Evolutionary conservation across 495 filamentous ascomycete genomes (phyloP).

Genomic region (Trichoderma asperelloides): DNA sequence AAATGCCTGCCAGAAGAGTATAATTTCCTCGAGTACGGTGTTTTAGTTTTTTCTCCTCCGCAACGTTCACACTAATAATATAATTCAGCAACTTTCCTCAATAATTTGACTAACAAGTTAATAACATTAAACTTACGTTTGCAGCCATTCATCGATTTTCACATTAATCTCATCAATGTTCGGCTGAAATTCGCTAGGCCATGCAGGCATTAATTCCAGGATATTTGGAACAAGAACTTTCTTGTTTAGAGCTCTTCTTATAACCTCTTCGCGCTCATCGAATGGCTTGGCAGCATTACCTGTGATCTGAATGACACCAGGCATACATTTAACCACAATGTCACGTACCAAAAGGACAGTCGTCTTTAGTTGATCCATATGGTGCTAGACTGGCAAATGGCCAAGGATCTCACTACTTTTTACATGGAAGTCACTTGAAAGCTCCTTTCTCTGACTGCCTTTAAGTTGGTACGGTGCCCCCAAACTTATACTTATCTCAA

Average conservation of each 20-base stretch:
- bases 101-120: background rate
- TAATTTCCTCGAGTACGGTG: background rate
- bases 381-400: no score
- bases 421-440: no score
- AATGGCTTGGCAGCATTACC: background rate
- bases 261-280: conserved; percentile 18
- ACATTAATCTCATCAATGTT: conserved; percentile 19
- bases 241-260: conserved; percentile 19
- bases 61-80: background rate
- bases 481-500: no score
- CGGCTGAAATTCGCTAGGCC: conserved; percentile 18
- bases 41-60: background rate
- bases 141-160: conserved; percentile 16
- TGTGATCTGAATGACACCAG: background rate
- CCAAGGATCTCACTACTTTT: no score
- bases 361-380: background rate
- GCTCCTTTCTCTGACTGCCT: no score
- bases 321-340: background rate
- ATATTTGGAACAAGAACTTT: conserved; percentile 20
- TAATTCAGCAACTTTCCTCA: background rate
- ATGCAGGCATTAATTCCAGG: conserved; percentile 21
- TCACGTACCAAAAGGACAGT: background rate
- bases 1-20: background rate
- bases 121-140: background rate
- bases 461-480: no score